A percentile compares a stretch with the other conserved stretches of the same genome.
These are phyloP conservation scores for Amylocarpus encephaloides DNA, from an alignment of 2,329 filamentous ascomycete species.

Conservation along the genomic window DNA sequence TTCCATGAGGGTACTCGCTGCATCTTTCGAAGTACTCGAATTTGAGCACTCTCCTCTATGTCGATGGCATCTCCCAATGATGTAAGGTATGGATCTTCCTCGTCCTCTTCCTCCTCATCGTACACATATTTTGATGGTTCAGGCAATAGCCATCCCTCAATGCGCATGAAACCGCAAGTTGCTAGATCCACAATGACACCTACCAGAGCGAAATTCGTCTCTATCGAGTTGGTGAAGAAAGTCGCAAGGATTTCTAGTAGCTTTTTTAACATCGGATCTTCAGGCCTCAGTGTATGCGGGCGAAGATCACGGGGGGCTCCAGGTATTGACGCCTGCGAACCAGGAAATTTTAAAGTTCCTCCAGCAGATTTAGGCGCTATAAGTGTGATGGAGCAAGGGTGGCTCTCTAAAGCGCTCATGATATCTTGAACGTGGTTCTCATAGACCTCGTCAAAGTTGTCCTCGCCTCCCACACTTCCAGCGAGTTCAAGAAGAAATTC, in stretches of 20 bases:
- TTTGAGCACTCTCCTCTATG: conserved; percentile 38
- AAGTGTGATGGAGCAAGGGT: conserved; percentile 65
- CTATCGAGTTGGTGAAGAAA: conserved; percentile 86
- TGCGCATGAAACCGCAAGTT: conserved; percentile 73
- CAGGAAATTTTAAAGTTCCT: conserved; percentile 51
- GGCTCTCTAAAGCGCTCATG: conserved; percentile 60
- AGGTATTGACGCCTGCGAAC: conserved; percentile 49
- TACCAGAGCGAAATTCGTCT: conserved; percentile 84
- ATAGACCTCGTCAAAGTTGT: conserved; percentile 68
- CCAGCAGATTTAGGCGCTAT: conserved; percentile 54
- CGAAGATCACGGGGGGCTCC: conserved; percentile 55
- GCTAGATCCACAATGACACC: conserved; percentile 77
- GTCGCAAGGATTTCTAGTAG: conserved; percentile 64
- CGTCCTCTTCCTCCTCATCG: conserved; percentile 38
- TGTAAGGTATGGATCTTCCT: conserved; percentile 33
- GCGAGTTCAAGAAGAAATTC: conserved; percentile 65
- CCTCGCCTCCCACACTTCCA: conserved; percentile 59
- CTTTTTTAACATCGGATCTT: conserved; percentile 59
- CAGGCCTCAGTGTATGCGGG: conserved; percentile 54
- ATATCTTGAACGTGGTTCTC: conserved; percentile 66
- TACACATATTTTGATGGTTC: conserved; percentile 60
- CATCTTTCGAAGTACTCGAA: conserved; percentile 45
- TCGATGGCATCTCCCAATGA: conserved; percentile 25
- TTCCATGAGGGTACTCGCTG: conserved; percentile 49
- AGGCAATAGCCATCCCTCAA: conserved; percentile 86